phyloP scores from a whole-genome alignment of 179 eudicot species.

The Carnegiea gigantea region DNA sequence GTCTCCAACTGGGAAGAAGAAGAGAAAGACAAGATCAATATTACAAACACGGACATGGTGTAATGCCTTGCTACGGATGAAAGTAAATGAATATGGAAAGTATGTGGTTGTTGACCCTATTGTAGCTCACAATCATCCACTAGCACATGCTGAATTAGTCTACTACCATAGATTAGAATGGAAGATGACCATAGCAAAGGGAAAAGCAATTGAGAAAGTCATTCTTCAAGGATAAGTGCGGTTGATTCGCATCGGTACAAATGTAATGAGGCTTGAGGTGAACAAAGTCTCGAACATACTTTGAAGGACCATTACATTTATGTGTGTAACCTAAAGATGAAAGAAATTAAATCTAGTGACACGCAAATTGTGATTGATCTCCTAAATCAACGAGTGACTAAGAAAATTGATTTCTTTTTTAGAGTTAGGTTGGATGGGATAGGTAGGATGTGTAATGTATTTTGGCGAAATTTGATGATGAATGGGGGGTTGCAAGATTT shows the following conservation, averaged over 20 bases:
- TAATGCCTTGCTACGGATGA: not conserved
- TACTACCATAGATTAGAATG: not conserved
- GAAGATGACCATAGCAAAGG: not conserved
- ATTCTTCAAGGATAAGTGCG: not conserved
- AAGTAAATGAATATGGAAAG: not conserved
- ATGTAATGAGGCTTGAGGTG: not conserved
- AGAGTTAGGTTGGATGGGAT: not conserved
- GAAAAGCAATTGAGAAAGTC: not conserved
- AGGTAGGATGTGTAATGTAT: not conserved
- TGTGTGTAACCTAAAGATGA: not conserved
- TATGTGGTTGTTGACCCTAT: not conserved
- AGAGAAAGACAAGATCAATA: not conserved
- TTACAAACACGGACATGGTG: not conserved
- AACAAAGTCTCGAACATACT: not conserved
- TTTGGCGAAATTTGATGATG: not conserved
- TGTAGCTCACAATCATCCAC: not conserved
- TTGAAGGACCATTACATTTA: not conserved
- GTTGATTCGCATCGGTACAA: not conserved
- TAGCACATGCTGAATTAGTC: not conserved
- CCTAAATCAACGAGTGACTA: not conserved
- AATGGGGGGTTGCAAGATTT: not conserved
- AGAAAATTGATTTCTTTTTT: not conserved
- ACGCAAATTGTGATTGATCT: not conserved
- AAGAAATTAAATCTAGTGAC: not conserved
- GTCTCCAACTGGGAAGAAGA: not conserved